A percentile compares a stretch with the other conserved stretches of the same genome.
phyloP scores from a whole-genome alignment of 257 asterid species.

The Dorcoceras hygrometricum region DNA sequence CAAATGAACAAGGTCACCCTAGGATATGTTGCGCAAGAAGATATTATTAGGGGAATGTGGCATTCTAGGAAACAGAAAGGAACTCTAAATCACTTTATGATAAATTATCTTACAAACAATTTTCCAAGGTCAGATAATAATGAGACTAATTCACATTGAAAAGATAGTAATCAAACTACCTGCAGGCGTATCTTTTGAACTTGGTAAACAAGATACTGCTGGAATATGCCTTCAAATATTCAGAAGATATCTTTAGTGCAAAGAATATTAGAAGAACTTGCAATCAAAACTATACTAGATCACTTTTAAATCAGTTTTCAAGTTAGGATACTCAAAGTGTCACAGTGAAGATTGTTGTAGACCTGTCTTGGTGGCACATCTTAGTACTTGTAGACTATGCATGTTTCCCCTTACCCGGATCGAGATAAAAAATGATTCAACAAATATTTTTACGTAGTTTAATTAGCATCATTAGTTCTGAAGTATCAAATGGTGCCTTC shows the following conservation, averaged over 20 bases:
- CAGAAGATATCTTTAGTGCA: slow-evolving; percentile 16
- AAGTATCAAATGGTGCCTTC: no score
- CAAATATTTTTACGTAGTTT: no score
- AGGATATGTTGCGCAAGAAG: background rate
- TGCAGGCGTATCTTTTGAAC: slow-evolving; percentile 87
- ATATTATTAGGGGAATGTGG: background rate
- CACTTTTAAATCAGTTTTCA: background rate
- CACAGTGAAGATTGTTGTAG: background rate
- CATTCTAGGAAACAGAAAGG: background rate
- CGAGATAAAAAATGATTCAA: background rate
- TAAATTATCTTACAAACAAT: slow-evolving; percentile 6
- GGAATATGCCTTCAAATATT: slow-evolving; percentile 64
- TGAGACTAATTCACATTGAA: slow-evolving; percentile 12
- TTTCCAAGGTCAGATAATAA: slow-evolving; percentile 17
- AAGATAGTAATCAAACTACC: slow-evolving; percentile 43
- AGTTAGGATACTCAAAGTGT: background rate
- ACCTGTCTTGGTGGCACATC: background rate
- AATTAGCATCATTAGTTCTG: no score
- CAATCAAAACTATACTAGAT: background rate
- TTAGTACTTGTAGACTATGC: background rate
- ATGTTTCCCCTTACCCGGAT: slow-evolving; percentile 8
- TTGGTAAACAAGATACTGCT: slow-evolving; percentile 91
- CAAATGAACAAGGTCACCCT: background rate
- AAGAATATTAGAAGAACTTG: slow-evolving; percentile 8
- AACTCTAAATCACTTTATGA: background rate